Conservation (phyloP, 1,284 basidiomycete genomes). For the Neotropicomus parvogracilis region DNA sequence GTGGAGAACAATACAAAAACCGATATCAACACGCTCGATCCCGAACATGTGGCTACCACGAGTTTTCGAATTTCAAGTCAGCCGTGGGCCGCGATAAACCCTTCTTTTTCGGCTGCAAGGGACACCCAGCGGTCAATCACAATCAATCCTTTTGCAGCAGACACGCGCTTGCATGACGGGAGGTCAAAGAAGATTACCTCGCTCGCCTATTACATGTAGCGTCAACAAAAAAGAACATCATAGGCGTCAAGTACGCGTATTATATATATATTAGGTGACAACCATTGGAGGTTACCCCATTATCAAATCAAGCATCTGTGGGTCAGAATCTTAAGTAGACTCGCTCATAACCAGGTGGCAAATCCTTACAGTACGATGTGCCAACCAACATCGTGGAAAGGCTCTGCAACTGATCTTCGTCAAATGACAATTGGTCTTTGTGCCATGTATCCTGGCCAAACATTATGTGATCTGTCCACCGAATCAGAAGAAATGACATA, state of each 20-base stretch:
- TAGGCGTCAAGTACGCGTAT: no score
- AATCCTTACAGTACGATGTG: conserved; percentile 79
- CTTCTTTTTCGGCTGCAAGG: conserved; percentile 7
- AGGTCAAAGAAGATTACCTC: not conserved
- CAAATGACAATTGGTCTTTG: conserved; percentile 86
- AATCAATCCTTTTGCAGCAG: conserved; percentile 19
- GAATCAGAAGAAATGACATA: conserved; percentile 33
- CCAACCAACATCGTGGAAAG: conserved; percentile 88
- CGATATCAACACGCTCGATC: conserved; percentile 14
- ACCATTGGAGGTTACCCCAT: no score
- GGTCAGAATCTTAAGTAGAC: conserved; percentile 12
- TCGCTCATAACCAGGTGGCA: not conserved
- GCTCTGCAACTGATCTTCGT: conserved; percentile 85
- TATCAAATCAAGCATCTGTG: conserved; percentile 29
- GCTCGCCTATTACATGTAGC: no score
- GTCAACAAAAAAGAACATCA: no score
- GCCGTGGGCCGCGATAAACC: conserved; percentile 9
- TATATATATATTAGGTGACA: no score
- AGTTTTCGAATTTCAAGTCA: conserved; percentile 25
- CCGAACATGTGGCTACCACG: conserved; percentile 28
- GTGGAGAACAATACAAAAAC: conserved; percentile 8
- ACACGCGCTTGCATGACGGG: not conserved
- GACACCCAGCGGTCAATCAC: not conserved
- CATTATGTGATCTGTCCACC: conserved; percentile 5
- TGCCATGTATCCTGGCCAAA: conserved; percentile 79